Percentiles rank a stretch among this genome's conserved stretches.
phyloP scores from a whole-genome alignment of 139 green algal species.

The Dunaliella primolecta region DNA sequence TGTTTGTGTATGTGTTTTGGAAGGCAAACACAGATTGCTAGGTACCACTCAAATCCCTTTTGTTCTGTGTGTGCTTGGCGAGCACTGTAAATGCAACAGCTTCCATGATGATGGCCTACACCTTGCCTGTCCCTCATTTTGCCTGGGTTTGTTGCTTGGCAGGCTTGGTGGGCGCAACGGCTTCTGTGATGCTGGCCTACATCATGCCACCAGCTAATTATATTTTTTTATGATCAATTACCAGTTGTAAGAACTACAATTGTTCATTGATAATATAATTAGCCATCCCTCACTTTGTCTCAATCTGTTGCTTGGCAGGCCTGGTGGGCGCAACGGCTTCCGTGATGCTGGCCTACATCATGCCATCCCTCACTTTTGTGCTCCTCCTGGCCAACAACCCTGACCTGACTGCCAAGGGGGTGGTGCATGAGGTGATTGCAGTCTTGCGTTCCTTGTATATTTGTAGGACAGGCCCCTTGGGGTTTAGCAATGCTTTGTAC shows the following conservation, averaged over 20 bases:
- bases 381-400: conserved; percentile 34
- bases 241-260: too few relatives aligned
- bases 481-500: too few relatives aligned
- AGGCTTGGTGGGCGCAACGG: conserved; percentile 50
- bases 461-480: too few relatives aligned
- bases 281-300: neutral
- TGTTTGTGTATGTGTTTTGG: too few relatives aligned
- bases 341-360: conserved; percentile 73
- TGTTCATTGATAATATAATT: neutral
- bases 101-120: conserved; percentile 73
- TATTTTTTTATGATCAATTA: too few relatives aligned
- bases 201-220: conserved; percentile 62
- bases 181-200: conserved; percentile 72
- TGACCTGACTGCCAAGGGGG: conserved; percentile 7
- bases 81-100: conserved; percentile 53
- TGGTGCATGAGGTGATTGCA: neutral
- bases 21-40: too few relatives aligned
- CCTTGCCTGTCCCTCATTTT: conserved; percentile 41
- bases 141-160: neutral
- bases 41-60: too few relatives aligned
- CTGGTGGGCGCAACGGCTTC: conserved; percentile 74
- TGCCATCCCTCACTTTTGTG: conserved; percentile 68
- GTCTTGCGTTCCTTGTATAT: too few relatives aligned
- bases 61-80: too few relatives aligned
- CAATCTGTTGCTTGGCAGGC: conserved; percentile 14